A percentile compares a stretch with the other conserved stretches of the same genome.
Conservation (phyloP, 2,329 filamentous ascomycete species). For the Apiospora sp. region DNA sequence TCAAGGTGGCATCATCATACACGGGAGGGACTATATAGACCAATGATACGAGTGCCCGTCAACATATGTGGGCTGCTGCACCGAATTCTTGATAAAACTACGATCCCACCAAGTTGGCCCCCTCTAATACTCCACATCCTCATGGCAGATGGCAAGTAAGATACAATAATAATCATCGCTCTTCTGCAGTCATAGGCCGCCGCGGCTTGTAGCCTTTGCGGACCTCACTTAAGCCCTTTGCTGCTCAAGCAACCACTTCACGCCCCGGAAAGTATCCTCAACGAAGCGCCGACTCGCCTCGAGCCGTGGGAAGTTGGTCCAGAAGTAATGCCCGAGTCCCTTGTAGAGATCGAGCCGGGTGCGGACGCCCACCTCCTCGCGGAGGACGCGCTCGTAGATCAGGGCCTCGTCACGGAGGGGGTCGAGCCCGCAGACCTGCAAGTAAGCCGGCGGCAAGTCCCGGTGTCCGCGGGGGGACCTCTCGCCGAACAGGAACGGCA, state of each 20-base stretch:
- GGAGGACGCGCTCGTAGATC: conserved; percentile 58
- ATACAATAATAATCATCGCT: background rate
- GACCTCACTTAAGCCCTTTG: background rate
- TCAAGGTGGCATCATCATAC: background rate
- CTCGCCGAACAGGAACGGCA: conserved; percentile 34
- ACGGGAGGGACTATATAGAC: background rate
- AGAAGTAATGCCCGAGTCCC: conserved; percentile 40
- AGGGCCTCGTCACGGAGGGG: conserved; percentile 59
- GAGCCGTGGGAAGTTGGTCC: conserved; percentile 38
- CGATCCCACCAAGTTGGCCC: background rate
- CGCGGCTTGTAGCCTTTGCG: no score
- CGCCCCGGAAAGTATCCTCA: conserved; percentile 37
- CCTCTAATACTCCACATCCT: background rate
- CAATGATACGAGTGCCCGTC: background rate
- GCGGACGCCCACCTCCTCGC: conserved; percentile 49
- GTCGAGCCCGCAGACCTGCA: conserved; percentile 60
- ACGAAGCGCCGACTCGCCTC: conserved; percentile 36
- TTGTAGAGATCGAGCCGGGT: conserved; percentile 50
- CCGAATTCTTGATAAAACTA: background rate
- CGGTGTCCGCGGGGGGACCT: conserved; percentile 34
- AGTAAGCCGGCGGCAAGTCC: conserved; percentile 53
- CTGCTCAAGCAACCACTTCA: conserved; percentile 38
- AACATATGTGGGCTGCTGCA: background rate
- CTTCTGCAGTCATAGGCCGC: background rate
- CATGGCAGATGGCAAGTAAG: background rate